Evolutionary conservation across 2,329 filamentous ascomycete genomes (phyloP), one percentile per base, ranked within the genome.

Genomic region (Alternaria viburni): DNA sequence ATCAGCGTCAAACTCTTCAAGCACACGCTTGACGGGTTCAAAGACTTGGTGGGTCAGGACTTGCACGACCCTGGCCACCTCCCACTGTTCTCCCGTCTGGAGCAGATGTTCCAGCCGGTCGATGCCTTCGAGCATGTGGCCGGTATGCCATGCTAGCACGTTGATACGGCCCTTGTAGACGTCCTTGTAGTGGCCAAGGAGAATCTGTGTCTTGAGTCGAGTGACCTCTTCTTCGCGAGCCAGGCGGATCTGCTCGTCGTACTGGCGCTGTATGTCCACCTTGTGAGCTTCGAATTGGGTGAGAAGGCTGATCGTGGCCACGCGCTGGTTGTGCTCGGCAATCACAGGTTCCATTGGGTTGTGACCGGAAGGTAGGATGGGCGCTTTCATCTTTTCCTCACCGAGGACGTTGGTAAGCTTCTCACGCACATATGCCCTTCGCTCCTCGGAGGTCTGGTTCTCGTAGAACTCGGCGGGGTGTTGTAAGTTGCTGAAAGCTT

Each of bases 351-450:
- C 64, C 2, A 64, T 50, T 2, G 54, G 61, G 3, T 51, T 56
- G 19, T 61, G 54, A 10, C 64, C 61, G 7, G 64, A 66, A 6
- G 54, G 61, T n/a, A 56, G 45, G 1, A 64, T 21, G 11, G 41
- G 45, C 12, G 28, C 25, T 6, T 50, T 49, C 58, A 64, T 66
- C 23, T 52, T 52, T 30, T 59, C 54, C 11, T 45, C 21, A n/a
- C 61, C 57, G 23, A 66, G 52, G 3, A 64, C 19, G 7, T 41
- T n/a, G 6, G 25, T 55, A 3, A 64, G 46, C 6, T 44, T 63
- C 46, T 61, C 45, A 2, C 49, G 13, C 8, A 61, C 45, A 21
- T 58, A 61, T 11, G 17, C 23, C 10, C 9, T 44, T 4, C 64
- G 62, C 57, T 61, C 61, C 17, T 61, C 51, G 3, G 23, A 26